Base-by-base conservation (phyloP, 805 yeast species). In the Wickerhamiella allomyrinae region DNA sequence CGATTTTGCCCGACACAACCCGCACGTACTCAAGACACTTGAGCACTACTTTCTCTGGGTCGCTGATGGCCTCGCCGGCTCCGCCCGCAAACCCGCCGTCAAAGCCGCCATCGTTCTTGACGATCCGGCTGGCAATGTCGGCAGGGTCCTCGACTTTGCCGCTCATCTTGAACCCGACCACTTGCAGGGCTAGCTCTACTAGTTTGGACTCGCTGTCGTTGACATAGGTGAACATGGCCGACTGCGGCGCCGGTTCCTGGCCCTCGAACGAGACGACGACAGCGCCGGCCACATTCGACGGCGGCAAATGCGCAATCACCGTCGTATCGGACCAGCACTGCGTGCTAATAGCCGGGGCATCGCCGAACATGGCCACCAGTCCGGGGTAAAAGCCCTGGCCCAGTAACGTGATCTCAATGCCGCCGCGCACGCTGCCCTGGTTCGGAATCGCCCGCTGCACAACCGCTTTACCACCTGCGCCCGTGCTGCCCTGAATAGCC, bases 321-420 rank as follows among this genome's bases (percentile, higher is more conserved):
- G 98, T 91, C 1, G 91, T 72, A 31, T 82, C 91, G 37, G 93
- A 83, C 98, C 98, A 91, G 61, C 94, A 87, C 55, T 86, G 95
- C 0, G 96, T 85, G 3, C 91, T 80, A 10, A 55, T 50, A 2
- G 68, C 61, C 10, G 49, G 47, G 38, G 49, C 47, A 10, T 62
- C 76, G 25, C 98, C 98, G 62, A 91, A 91, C 60, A 79, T 79
- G 13, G 89, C 95, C 20, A 68, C 66, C 44, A 89, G 65, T 0
- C 94, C 95, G 14, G 80, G 81, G 41, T 78, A 76, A 68, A 91
- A 91, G 45, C 85, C 82, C 39, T 77, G 71, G 2, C 98, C 98
- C 35, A 91, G 66, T 39, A 91, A 64, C 0, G 98, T 91, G 7
- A 91, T 83, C 59, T 91, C 99, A 34, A 87, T 79, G 14, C 98